Conservation (phyloP, 2,329 filamentous ascomycete genomes). For the Colletotrichum somersetense region DNA sequence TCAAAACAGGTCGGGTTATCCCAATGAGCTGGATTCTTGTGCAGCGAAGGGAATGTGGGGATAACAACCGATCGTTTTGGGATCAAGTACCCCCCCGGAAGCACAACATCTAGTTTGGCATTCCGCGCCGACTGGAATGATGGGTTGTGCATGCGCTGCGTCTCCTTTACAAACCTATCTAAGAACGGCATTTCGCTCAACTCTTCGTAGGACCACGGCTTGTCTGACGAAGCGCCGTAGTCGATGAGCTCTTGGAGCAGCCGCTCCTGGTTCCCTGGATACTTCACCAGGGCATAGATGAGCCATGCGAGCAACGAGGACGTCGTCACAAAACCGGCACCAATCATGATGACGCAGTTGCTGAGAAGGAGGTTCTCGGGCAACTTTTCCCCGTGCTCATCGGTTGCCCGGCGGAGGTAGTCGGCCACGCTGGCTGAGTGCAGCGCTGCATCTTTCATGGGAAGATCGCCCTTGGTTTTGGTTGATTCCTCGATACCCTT, state of each 20-base stretch:
- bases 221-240: not conserved
- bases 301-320: conserved; percentile 24
- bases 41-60: conserved; percentile 20
- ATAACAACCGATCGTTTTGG: conserved; percentile 18
- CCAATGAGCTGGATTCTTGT: conserved; percentile 22
- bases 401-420: conserved; percentile 12
- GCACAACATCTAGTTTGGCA: conserved; percentile 11
- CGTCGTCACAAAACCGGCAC: conserved; percentile 26
- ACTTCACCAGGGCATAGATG: conserved; percentile 17
- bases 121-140: conserved; percentile 30
- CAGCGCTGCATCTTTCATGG: too few species aligned
- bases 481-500: conserved; percentile 17
- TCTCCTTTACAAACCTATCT: conserved; percentile 28
- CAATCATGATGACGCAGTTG: conserved; percentile 29
- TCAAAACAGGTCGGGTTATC: conserved; percentile 23
- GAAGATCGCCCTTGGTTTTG: too few species aligned
- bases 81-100: conserved; percentile 21
- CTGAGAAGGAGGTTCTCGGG: conserved; percentile 18
- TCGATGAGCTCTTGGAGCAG: conserved; percentile 23
- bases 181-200: conserved; percentile 19
- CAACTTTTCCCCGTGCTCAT: not conserved
- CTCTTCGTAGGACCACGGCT: conserved; percentile 7
- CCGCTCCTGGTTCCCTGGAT: conserved; percentile 23
- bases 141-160: conserved; percentile 27
- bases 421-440: conserved; percentile 6